Conservation (phyloP, 2,329 filamentous ascomycete genomes). For the Akanthomyces muscarius region DNA sequence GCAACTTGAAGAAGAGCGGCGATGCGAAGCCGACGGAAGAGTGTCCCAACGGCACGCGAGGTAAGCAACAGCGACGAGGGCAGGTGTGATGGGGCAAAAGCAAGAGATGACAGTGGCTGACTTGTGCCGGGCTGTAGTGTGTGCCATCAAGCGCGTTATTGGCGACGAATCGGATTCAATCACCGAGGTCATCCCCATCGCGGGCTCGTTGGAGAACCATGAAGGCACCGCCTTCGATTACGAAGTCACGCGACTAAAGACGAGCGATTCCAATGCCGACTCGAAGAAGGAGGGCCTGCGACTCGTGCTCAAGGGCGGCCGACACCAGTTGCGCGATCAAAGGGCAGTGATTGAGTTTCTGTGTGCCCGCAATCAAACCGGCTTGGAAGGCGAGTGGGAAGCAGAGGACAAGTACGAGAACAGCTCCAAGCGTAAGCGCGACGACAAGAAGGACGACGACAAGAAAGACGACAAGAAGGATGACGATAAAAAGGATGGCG, state of each 20-base stretch:
- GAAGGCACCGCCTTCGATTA: constrained; percentile 61
- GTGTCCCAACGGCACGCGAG: constrained; percentile 66
- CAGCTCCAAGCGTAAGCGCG: constrained; percentile 31
- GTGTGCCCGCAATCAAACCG: constrained; percentile 69
- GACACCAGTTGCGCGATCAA: constrained; percentile 52
- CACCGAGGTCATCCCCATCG: constrained; percentile 64
- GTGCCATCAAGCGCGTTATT: constrained; percentile 63
- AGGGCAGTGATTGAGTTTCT: constrained; percentile 80
- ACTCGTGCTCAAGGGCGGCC: constrained; percentile 62
- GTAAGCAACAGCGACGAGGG: constrained; percentile 38
- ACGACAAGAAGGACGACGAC: constrained; percentile 26
- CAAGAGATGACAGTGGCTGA: not conserved
- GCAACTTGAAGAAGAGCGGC: constrained; percentile 58
- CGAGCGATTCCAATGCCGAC: constrained; percentile 60
- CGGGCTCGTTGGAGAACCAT: constrained; percentile 60
- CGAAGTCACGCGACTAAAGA: constrained; percentile 61
- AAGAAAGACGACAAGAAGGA: constrained; percentile 37
- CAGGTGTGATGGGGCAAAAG: not conserved
- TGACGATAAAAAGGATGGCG: constrained; percentile 28
- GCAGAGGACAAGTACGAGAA: constrained; percentile 51
- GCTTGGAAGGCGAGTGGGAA: constrained; percentile 66
- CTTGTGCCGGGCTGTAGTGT: constrained; percentile 50
- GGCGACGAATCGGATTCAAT: constrained; percentile 46
- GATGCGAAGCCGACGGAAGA: constrained; percentile 43
- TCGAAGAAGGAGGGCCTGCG: constrained; percentile 67